A percentile compares a stretch with the other conserved stretches of the same genome.
These are phyloP conservation scores for Xylaria longipes DNA, from an alignment of 495 filamentous ascomycete species.

Conservation along the genomic window DNA sequence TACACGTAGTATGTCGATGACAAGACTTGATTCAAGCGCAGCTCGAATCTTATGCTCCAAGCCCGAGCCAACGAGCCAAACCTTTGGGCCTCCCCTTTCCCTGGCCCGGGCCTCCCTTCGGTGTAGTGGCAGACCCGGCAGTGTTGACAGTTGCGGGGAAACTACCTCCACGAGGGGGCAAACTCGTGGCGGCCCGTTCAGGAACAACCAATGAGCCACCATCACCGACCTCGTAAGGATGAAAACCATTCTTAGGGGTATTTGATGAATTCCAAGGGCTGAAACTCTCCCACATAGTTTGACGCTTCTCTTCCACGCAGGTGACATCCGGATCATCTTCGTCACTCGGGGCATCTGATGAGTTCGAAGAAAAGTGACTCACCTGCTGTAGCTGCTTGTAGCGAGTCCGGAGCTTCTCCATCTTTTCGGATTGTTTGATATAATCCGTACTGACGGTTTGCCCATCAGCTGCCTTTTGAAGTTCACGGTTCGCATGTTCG, in stretches of 20 bases:
- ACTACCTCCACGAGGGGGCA: slow-evolving; percentile 8
- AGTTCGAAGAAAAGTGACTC: slow-evolving; percentile 33
- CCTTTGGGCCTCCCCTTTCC: not conserved
- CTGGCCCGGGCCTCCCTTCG: not conserved
- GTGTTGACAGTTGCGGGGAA: not conserved
- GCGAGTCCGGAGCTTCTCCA: slow-evolving; percentile 55
- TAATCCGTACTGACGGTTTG: slow-evolving; percentile 42
- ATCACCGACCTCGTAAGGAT: slow-evolving; percentile 24
- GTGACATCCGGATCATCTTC: slow-evolving; percentile 30
- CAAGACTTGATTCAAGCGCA: not conserved
- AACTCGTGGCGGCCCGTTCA: slow-evolving; percentile 21
- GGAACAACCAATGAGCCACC: slow-evolving; percentile 24
- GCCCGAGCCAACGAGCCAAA: slow-evolving; percentile 14
- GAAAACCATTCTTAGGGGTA: slow-evolving; percentile 26
- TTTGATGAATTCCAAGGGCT: slow-evolving; percentile 24
- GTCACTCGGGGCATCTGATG: slow-evolving; percentile 16
- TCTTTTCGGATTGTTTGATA: slow-evolving; percentile 51
- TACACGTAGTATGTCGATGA: not conserved
- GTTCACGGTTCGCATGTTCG: slow-evolving; percentile 50
- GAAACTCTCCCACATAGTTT: slow-evolving; percentile 33
- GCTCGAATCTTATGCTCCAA: not conserved
- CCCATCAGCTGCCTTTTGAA: slow-evolving; percentile 40
- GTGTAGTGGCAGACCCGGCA: not conserved
- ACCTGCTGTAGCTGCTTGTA: slow-evolving; percentile 57
- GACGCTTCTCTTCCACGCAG: slow-evolving; percentile 28